Percentiles rank a stretch among this genome's conserved stretches.
Conservation (phyloP, 306 rosid genomes). For the Corylus americana region DNA sequence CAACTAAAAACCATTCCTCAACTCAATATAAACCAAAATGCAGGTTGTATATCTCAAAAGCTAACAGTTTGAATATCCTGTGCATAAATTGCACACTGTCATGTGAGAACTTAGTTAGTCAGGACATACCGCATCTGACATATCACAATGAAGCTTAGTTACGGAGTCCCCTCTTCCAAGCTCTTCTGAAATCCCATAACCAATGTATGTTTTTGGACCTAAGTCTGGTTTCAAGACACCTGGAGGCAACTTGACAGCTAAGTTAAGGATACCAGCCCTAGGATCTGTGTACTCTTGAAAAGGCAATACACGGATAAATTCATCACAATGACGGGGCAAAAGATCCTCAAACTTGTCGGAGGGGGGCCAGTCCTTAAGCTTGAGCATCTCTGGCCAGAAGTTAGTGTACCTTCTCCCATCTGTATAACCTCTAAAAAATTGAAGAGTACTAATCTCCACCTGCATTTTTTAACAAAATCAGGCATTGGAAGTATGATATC, state of each 20-base stretch:
- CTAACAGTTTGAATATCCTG: not conserved
- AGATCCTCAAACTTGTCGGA: conserved; percentile 82
- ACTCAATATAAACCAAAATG: not conserved
- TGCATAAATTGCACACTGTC: not conserved
- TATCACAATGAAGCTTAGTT: conserved; percentile 88
- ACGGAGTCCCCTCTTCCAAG: conserved; percentile 95
- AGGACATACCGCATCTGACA: conserved; percentile 85
- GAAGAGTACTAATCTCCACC: conserved; percentile 67
- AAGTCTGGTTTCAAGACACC: conserved; percentile 78
- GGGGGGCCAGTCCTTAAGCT: conserved; percentile 95
- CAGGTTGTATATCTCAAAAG: not conserved
- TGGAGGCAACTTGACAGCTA: conserved; percentile 82
- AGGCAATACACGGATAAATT: conserved; percentile 72
- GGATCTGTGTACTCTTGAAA: conserved; percentile 86
- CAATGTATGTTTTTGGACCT: conserved; percentile 93
- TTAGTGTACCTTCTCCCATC: conserved; percentile 71
- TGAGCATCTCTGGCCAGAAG: conserved; percentile 93
- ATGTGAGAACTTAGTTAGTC: conserved; percentile 10
- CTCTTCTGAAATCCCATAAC: conserved; percentile 74
- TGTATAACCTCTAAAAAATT: conserved; percentile 72
- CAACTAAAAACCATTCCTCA: not conserved
- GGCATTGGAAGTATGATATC: conserved; percentile 9
- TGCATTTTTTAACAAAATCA: conserved; percentile 38
- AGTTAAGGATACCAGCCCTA: conserved; percentile 66
- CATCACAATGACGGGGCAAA: conserved; percentile 91